These are phyloP conservation scores for Platanus orientalis DNA, from an alignment of 164 flowering plant species.

Conservation along the genomic window DNA sequence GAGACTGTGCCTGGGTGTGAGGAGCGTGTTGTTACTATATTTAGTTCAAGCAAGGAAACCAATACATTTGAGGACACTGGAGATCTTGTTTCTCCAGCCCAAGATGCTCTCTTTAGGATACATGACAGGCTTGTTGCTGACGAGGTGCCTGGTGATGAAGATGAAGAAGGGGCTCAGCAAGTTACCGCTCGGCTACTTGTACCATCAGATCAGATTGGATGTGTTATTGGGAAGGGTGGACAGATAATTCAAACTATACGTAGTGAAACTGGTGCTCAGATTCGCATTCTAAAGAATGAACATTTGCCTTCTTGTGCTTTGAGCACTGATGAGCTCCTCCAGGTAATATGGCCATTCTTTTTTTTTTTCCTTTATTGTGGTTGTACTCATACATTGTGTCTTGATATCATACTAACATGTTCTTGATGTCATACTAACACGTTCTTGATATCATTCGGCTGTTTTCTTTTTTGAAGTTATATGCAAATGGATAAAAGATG, in stretches of 20 bases:
- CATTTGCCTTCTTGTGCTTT: slow-evolving; percentile 88
- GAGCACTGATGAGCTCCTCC: slow-evolving; percentile 85
- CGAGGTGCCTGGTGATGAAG: slow-evolving; percentile 45
- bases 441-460: too few species aligned
- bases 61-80: slow-evolving; percentile 56
- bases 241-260: slow-evolving; percentile 84
- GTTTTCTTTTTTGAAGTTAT: too few species aligned
- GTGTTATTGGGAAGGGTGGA: slow-evolving; percentile 96
- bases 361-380: not conserved
- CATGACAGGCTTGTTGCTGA: slow-evolving; percentile 82
- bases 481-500: too few species aligned
- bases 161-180: slow-evolving; percentile 50
- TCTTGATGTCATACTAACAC: too few species aligned
- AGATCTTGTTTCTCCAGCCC: slow-evolving; percentile 64
- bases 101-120: slow-evolving; percentile 86
- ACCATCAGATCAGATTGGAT: slow-evolving; percentile 97
- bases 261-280: slow-evolving; percentile 82
- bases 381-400: not conserved
- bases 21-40: slow-evolving; percentile 88
- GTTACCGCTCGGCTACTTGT: slow-evolving; percentile 78
- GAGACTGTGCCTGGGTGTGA: slow-evolving; percentile 80
- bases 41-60: slow-evolving; percentile 68
- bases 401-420: too few species aligned
- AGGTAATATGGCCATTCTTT: slow-evolving; percentile 40
- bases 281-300: slow-evolving; percentile 86